These are phyloP conservation scores for Flaveria linearis DNA, from an alignment of 129 eudicot species.

Conservation along the genomic window DNA sequence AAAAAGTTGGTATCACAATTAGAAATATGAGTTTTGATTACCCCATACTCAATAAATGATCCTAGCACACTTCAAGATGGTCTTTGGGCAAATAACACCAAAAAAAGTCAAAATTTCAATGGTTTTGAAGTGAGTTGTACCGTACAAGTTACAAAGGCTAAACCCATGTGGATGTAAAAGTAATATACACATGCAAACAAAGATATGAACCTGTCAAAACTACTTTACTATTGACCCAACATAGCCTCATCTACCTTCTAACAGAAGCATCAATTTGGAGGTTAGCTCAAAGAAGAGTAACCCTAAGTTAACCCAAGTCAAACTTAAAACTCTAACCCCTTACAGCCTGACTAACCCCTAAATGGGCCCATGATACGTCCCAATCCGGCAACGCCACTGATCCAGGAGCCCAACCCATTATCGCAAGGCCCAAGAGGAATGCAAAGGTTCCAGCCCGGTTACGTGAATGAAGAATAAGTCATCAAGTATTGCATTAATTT, in stretches of 20 bases:
- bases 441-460: too few relatives aligned
- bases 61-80: background rate
- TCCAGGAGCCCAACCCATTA: too few relatives aligned
- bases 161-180: slow-evolving; percentile 35
- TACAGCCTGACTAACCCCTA: background rate
- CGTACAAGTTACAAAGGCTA: slow-evolving; percentile 21
- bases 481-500: too few relatives aligned
- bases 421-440: too few relatives aligned
- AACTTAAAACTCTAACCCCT: too few relatives aligned
- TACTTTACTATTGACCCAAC: slow-evolving; percentile 17
- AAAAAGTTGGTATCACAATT: background rate
- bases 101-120: slow-evolving; percentile 19
- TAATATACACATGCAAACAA: slow-evolving; percentile 35
- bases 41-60: background rate
- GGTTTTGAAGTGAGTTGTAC: slow-evolving; percentile 11
- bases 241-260: slow-evolving; percentile 35
- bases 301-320: background rate
- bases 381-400: too few relatives aligned
- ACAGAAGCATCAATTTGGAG: slow-evolving; percentile 33
- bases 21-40: background rate
- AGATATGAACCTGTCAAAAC: slow-evolving; percentile 16
- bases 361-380: too few relatives aligned
- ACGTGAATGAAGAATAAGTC: too few relatives aligned
- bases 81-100: slow-evolving; percentile 1
- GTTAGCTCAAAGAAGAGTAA: slow-evolving; percentile 14